Percentiles rank a stretch among this genome's conserved stretches.
Conservation (phyloP, 2,329 filamentous ascomycete species). For the Exophiala lecanii-corni region DNA sequence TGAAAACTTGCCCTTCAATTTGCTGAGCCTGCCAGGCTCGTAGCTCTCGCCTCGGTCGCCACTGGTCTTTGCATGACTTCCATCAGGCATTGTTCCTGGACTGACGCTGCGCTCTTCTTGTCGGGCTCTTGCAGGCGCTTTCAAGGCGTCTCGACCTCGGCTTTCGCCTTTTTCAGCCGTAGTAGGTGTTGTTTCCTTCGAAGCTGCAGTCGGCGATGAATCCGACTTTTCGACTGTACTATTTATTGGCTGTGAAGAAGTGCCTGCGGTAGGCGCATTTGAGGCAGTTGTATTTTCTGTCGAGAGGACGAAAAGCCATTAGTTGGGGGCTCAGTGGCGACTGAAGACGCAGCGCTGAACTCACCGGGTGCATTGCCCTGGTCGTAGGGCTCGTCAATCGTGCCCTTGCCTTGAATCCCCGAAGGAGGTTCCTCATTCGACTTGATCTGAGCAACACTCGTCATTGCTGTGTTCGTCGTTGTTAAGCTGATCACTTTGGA, state of each 20-base stretch:
- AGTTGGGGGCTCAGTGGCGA: background rate
- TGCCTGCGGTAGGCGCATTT: background rate
- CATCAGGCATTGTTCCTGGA: constrained; percentile 24
- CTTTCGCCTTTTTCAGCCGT: constrained; percentile 6
- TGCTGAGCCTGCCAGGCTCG: constrained; percentile 18
- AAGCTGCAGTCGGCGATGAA: background rate
- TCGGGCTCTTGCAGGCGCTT: constrained; percentile 4
- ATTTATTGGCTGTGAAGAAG: constrained; percentile 9
- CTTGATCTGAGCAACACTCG: constrained; percentile 6
- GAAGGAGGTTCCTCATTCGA: constrained; percentile 23
- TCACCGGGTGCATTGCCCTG: constrained; percentile 23
- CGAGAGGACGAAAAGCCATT: background rate
- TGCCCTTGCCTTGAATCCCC: constrained; percentile 23
- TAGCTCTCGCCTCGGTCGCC: constrained; percentile 24
- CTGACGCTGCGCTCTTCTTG: constrained; percentile 21
- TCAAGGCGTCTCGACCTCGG: constrained; percentile 9
- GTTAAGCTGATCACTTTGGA: too few relatives aligned
- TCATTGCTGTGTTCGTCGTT: too few relatives aligned
- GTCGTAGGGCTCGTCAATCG: constrained; percentile 23
- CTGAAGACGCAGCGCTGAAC: background rate
- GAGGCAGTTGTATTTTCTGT: constrained; percentile 8
- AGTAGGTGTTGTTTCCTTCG: background rate
- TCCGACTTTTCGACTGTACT: background rate
- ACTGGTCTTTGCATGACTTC: constrained; percentile 22
- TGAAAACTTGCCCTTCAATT: constrained; percentile 22